phyloP scores from a whole-genome alignment of 371 early-diverging fungal species.

The Apophysomyces ossiformis region DNA sequence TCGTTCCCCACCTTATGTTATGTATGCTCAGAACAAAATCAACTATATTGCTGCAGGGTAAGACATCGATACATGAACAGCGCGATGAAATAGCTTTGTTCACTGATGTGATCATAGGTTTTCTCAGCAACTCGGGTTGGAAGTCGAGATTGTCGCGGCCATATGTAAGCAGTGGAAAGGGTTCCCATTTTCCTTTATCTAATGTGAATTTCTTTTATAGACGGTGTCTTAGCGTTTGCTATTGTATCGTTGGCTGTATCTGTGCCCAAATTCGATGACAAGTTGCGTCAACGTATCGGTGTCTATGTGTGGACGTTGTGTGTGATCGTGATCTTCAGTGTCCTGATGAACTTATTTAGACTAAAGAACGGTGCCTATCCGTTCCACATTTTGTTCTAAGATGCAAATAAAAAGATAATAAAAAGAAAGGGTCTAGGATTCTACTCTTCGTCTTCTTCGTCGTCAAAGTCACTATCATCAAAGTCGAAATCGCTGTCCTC shows the following conservation, averaged over 20 bases:
- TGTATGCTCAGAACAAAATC: conserved; percentile 56
- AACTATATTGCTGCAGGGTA: conserved; percentile 67
- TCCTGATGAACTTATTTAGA: conserved; percentile 67
- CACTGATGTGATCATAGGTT: conserved; percentile 51
- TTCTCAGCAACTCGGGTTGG: conserved; percentile 78
- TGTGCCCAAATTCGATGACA: conserved; percentile 45
- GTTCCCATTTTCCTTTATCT: background rate
- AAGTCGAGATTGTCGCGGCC: conserved; percentile 76
- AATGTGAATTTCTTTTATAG: conserved; percentile 30
- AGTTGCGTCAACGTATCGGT: conserved; percentile 55
- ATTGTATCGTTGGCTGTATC: conserved; percentile 51
- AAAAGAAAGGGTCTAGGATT: background rate
- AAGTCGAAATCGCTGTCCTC: conserved; percentile 52
- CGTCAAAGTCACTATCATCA: conserved; percentile 47
- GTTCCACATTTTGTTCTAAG: conserved; percentile 66
- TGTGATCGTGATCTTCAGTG: conserved; percentile 66
- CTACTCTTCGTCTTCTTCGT: conserved; percentile 38
- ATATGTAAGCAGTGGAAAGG: conserved; percentile 64
- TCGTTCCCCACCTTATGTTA: conserved; percentile 74
- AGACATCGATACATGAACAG: background rate
- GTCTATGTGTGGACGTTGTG: conserved; percentile 57
- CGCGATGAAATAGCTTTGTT: background rate
- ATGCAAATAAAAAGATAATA: conserved; percentile 10
- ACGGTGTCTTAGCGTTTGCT: conserved; percentile 58
- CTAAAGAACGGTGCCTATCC: conserved; percentile 82